Conservation (phyloP, 2,329 filamentous ascomycete species). For the Aspergillus sergii region DNA sequence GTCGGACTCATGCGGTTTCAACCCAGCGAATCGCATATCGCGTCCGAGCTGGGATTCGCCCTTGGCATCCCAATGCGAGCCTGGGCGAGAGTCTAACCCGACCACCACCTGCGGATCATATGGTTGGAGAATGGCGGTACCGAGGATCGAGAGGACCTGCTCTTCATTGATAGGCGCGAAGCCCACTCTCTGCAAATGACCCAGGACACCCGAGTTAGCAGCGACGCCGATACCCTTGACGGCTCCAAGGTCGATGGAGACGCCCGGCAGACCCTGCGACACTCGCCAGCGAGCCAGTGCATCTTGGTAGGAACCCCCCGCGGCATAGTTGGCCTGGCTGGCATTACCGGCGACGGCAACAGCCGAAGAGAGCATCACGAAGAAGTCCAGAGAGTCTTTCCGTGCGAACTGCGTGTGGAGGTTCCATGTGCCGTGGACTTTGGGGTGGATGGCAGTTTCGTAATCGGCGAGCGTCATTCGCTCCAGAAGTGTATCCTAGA, state of each 20-base stretch:
- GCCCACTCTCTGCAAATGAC: too few relatives aligned
- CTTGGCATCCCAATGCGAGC: too few relatives aligned
- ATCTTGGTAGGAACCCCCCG: slow-evolving; percentile 39
- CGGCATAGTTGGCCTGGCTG: slow-evolving; percentile 46
- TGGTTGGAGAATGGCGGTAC: too few relatives aligned
- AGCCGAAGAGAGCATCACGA: slow-evolving; percentile 40
- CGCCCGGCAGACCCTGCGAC: slow-evolving; percentile 23
- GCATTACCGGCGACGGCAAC: slow-evolving; percentile 46
- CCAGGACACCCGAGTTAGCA: background rate
- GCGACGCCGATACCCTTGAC: slow-evolving; percentile 1
- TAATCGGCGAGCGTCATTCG: slow-evolving; percentile 44
- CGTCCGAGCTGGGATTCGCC: too few relatives aligned
- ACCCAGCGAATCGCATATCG: too few relatives aligned
- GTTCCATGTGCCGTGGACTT: slow-evolving; percentile 39
- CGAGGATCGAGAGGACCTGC: too few relatives aligned
- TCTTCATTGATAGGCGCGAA: too few relatives aligned
- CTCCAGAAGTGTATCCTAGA: slow-evolving; percentile 35
- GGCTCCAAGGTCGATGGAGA: slow-evolving; percentile 23
- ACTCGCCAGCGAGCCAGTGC: slow-evolving; percentile 31
- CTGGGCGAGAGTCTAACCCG: too few relatives aligned
- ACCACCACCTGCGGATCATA: too few relatives aligned
- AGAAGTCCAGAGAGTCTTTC: slow-evolving; percentile 39
- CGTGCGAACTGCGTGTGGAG: slow-evolving; percentile 26
- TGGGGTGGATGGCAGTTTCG: slow-evolving; percentile 36
- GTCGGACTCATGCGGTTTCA: too few relatives aligned